Conservation (phyloP, 345 rosid species). For the Schrenkiella parvula region DNA sequence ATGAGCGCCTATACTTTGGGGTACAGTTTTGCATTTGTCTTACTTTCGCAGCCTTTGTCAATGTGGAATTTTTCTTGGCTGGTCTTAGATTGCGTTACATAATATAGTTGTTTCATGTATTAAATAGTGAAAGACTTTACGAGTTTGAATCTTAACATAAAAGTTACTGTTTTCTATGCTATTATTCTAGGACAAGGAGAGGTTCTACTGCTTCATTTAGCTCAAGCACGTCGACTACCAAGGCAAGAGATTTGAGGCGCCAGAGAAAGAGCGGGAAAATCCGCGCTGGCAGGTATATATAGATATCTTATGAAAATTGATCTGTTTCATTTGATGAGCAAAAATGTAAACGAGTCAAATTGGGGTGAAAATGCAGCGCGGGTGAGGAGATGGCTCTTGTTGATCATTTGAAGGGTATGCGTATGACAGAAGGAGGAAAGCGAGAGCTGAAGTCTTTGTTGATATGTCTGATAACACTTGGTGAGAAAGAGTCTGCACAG, state of each 20-base stretch:
- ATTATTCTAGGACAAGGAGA: constrained; percentile 59
- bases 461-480: constrained; percentile 67
- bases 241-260: constrained; percentile 67
- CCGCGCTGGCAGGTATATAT: constrained; percentile 84
- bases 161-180: not conserved
- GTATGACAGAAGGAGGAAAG: constrained; percentile 60
- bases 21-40: constrained; percentile 35
- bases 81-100: constrained; percentile 6
- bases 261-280: constrained; percentile 79
- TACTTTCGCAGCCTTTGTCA: not conserved
- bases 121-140: not conserved
- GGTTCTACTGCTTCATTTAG: constrained; percentile 68
- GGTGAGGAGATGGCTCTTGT: constrained; percentile 95
- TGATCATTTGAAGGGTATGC: constrained; percentile 90
- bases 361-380: constrained; percentile 47
- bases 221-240: constrained; percentile 57
- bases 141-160: not conserved
- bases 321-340: not conserved
- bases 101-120: not conserved
- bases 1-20: constrained; percentile 95
- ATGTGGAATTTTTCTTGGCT: not conserved
- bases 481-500: constrained; percentile 59
- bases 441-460: constrained; percentile 75
- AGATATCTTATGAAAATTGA: not conserved
- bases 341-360: constrained; percentile 16